phyloP scores from a whole-genome alignment of 2,329 filamentous ascomycete genomes.

The Thermoascus crustaceus region DNA sequence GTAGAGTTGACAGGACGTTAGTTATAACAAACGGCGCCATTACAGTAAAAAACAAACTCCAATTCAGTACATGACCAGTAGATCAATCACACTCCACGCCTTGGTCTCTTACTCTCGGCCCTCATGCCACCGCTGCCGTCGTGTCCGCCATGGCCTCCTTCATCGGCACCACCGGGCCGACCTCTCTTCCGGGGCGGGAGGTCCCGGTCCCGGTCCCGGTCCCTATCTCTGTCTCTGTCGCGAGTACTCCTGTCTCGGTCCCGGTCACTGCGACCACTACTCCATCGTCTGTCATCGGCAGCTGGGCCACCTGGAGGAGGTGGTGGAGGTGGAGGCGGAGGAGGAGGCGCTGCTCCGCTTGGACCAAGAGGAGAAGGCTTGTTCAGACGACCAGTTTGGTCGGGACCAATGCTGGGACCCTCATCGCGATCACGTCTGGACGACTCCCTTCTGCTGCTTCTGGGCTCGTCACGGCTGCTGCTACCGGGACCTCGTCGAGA shows the following conservation, averaged over 20 bases:
- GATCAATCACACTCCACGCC: slow-evolving; percentile 28
- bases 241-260: slow-evolving; percentile 13
- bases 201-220: slow-evolving; percentile 26
- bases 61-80: slow-evolving; percentile 3
- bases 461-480: slow-evolving; percentile 27
- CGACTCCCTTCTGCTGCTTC: slow-evolving; percentile 26
- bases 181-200: slow-evolving; percentile 30
- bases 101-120: slow-evolving; percentile 35
- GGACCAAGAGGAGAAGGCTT: slow-evolving; percentile 26
- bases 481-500: slow-evolving; percentile 22
- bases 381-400: slow-evolving; percentile 26
- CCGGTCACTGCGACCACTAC: slow-evolving; percentile 27
- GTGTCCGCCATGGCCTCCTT: slow-evolving; percentile 19
- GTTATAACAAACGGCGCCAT: too few species aligned
- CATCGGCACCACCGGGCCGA: slow-evolving; percentile 27
- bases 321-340: slow-evolving; percentile 23
- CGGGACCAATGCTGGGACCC: slow-evolving; percentile 17
- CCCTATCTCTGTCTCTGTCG: slow-evolving; percentile 28
- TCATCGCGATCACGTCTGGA: slow-evolving; percentile 31
- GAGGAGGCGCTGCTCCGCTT: too few species aligned
- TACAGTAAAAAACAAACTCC: too few species aligned
- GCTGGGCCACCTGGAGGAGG: slow-evolving; percentile 19
- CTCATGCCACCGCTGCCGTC: slow-evolving; percentile 28
- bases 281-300: slow-evolving; percentile 29
- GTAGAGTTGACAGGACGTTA: too few species aligned